phyloP scores from a whole-genome alignment of 352 stramenopile species.

The Phytopythium montanum region DNA sequence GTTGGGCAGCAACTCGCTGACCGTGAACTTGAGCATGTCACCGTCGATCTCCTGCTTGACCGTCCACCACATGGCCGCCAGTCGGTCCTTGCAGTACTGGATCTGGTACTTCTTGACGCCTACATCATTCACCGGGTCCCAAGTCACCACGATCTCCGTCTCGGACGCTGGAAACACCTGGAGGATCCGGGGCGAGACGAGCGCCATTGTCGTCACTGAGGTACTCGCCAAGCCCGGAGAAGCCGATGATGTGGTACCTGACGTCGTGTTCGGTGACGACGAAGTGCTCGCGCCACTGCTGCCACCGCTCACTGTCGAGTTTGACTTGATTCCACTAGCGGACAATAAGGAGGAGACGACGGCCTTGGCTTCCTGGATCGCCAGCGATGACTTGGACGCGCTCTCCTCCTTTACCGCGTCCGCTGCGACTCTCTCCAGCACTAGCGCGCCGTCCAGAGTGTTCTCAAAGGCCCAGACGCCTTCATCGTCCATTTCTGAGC shows the following conservation, averaged over 20 bases:
- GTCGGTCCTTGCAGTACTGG: slow-evolving; percentile 76
- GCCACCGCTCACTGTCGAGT: slow-evolving; percentile 1
- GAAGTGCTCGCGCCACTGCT: slow-evolving; percentile 13
- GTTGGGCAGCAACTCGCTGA: slow-evolving; percentile 54
- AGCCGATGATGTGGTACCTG: slow-evolving; percentile 12
- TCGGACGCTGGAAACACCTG: slow-evolving; percentile 51
- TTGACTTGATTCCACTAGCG: slow-evolving; percentile 34
- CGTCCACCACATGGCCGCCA: slow-evolving; percentile 79
- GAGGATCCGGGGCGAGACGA: slow-evolving; percentile 46
- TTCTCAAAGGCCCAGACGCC: slow-evolving; percentile 71
- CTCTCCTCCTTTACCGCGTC: slow-evolving; percentile 30
- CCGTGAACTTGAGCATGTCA: slow-evolving; percentile 48
- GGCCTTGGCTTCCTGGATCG: slow-evolving; percentile 65
- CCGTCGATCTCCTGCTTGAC: slow-evolving; percentile 59
- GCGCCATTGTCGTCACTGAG: slow-evolving; percentile 8
- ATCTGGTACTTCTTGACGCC: slow-evolving; percentile 71
- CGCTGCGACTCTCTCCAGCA: slow-evolving; percentile 51
- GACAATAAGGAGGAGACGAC: slow-evolving; percentile 61
- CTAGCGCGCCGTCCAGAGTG: slow-evolving; percentile 45
- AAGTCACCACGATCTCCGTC: slow-evolving; percentile 68
- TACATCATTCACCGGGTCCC: slow-evolving; percentile 60
- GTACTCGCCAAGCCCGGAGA: background rate
- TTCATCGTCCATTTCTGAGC: slow-evolving; percentile 21
- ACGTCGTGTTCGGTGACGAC: slow-evolving; percentile 9
- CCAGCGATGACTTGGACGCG: slow-evolving; percentile 15